A percentile compares a stretch with the other conserved stretches of the same genome.
Conservation (phyloP, 352 stramenopile genomes). For the Globisporangium abappressorium region DNA sequence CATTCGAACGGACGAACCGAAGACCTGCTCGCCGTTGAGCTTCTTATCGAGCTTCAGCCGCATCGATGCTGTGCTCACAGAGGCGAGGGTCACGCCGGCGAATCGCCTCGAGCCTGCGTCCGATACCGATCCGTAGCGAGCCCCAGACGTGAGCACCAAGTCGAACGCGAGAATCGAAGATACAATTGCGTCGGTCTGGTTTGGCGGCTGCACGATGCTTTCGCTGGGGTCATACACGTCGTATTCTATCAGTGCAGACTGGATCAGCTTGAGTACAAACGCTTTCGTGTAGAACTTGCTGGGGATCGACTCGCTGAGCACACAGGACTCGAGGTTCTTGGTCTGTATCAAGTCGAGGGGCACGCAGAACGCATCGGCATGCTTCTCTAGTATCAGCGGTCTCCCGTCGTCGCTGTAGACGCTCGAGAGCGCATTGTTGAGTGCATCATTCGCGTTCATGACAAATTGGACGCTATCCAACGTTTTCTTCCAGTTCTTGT, state of each 20-base stretch:
- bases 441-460: conserved; percentile 5
- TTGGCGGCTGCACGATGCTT: background rate
- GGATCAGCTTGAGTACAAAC: conserved; percentile 28
- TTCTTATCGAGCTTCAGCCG: conserved; percentile 29
- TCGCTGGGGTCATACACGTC: background rate
- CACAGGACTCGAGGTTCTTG: conserved; percentile 29
- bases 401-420: conserved; percentile 20
- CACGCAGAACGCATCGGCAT: conserved; percentile 5
- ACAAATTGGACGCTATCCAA: conserved; percentile 25
- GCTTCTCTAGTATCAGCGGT: conserved; percentile 23
- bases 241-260: conserved; percentile 19
- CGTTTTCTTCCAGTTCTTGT: conserved; percentile 30
- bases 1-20: conserved; percentile 27
- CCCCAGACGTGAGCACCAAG: conserved; percentile 24
- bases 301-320: conserved; percentile 18
- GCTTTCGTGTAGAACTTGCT: conserved; percentile 27
- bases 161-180: conserved; percentile 5
- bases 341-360: conserved; percentile 18
- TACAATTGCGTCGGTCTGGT: conserved; percentile 19
- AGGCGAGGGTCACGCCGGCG: conserved; percentile 13
- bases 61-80: conserved; percentile 12
- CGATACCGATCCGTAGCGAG: conserved; percentile 10
- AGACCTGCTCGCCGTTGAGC: conserved; percentile 14
- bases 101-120: conserved; percentile 15
- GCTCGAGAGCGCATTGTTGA: conserved; percentile 25